Evolutionary conservation across 192 early-diverging fungal species (phyloP).

Genomic region (Endogone sp.): DNA sequence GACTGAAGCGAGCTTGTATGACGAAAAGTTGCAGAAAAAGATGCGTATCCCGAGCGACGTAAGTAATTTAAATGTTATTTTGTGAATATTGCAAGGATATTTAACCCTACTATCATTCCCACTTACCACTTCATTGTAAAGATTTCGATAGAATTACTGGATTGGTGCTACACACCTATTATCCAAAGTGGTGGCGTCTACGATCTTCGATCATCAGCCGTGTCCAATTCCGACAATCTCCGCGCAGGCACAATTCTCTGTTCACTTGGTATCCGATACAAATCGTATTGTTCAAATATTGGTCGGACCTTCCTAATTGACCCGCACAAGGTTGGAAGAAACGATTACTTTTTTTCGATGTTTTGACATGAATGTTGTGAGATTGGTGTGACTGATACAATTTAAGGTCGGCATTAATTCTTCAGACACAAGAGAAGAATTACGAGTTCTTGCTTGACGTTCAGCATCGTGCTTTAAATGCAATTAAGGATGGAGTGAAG

Average conservation of each 20-base stretch:
- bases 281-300: conserved; percentile 93
- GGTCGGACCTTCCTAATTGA: conserved; percentile 91
- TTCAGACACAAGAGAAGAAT: conserved; percentile 75
- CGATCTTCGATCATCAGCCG: conserved; percentile 78
- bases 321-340: conserved; percentile 63
- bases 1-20: conserved; percentile 64
- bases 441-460: conserved; percentile 88
- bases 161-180: conserved; percentile 92
- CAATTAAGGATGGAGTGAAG: conserved; percentile 67
- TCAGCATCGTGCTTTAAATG: conserved; percentile 68
- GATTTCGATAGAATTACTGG: conserved; percentile 63
- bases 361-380: too few species aligned
- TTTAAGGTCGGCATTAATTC: conserved; percentile 19
- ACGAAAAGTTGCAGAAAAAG: conserved; percentile 63
- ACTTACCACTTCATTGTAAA: conserved; percentile 5
- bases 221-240: conserved; percentile 66
- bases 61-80: conserved; percentile 5
- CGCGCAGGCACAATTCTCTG: conserved; percentile 91
- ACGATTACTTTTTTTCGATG: background rate
- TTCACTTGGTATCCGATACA: conserved; percentile 91
- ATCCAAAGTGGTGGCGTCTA: conserved; percentile 96
- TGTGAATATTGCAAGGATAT: background rate
- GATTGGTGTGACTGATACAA: background rate
- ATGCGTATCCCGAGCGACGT: conserved; percentile 69
- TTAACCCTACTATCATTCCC: background rate